These are phyloP conservation scores for Apophysomyces sp. DNA, from an alignment of 371 early-diverging fungal species.

Conservation along the genomic window DNA sequence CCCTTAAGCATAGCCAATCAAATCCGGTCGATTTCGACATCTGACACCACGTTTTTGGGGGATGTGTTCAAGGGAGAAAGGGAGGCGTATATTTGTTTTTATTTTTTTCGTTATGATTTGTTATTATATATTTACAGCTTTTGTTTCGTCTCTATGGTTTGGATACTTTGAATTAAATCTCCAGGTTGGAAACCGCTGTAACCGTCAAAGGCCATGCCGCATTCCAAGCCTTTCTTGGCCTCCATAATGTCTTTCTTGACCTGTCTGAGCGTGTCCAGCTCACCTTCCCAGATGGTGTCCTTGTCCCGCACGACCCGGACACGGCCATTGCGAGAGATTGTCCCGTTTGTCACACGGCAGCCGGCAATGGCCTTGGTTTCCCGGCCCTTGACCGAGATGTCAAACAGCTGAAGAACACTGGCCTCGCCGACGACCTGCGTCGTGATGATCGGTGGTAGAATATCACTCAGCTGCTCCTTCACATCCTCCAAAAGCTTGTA, in stretches of 20 bases:
- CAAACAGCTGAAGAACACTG: slow-evolving; percentile 79
- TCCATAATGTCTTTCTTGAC: slow-evolving; percentile 88
- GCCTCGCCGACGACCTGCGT: slow-evolving; percentile 89
- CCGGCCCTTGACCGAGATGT: slow-evolving; percentile 71
- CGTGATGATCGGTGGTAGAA: slow-evolving; percentile 76
- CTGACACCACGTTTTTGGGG: slow-evolving; percentile 3
- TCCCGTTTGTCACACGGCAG: slow-evolving; percentile 81
- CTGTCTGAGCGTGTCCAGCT: slow-evolving; percentile 67
- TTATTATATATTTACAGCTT: slow-evolving; percentile 21
- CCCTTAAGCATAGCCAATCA: neutral
- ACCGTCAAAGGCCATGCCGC: slow-evolving; percentile 87
- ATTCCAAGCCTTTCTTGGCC: slow-evolving; percentile 89
- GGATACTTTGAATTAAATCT: slow-evolving; percentile 76
- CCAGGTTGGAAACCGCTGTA: slow-evolving; percentile 76
- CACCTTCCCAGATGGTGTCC: slow-evolving; percentile 68
- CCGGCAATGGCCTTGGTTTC: slow-evolving; percentile 77
- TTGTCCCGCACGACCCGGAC: slow-evolving; percentile 72
- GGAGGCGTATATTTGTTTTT: neutral
- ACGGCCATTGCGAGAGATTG: slow-evolving; percentile 56
- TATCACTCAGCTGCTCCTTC: slow-evolving; percentile 72
- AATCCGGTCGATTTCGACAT: neutral
- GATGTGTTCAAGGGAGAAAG: too few relatives aligned
- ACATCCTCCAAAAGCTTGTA: slow-evolving; percentile 90
- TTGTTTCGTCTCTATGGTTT: slow-evolving; percentile 56
- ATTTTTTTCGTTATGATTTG: neutral